A percentile compares a stretch with the other conserved stretches of the same genome.
Conservation (phyloP, 2,329 filamentous ascomycete genomes). For the Hypoxylon sp. region DNA sequence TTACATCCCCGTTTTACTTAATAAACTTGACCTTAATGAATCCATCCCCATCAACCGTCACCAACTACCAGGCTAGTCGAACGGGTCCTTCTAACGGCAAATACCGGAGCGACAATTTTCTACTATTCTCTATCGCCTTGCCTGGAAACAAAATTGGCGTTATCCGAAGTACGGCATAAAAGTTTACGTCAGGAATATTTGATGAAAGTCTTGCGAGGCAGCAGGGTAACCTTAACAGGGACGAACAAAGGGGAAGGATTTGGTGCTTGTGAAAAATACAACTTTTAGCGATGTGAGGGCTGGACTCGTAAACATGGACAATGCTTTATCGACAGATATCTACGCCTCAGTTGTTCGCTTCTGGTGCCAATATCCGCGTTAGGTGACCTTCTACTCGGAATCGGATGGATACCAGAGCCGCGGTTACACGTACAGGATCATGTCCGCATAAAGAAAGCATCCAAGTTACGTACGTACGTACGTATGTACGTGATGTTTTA, state of each 20-base stretch:
- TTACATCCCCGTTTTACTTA: constrained; percentile 17
- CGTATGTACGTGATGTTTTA: constrained; percentile 1
- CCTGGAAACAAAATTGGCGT: background rate
- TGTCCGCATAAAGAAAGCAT: constrained; percentile 18
- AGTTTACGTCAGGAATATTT: constrained; percentile 1
- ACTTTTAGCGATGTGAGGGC: background rate
- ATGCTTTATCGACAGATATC: background rate
- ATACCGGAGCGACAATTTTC: constrained; percentile 17
- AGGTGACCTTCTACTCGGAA: background rate
- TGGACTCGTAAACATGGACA: background rate
- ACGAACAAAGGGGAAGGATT: background rate
- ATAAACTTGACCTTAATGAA: constrained; percentile 17
- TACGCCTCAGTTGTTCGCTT: background rate
- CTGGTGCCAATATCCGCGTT: constrained; percentile 3
- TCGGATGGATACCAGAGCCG: constrained; percentile 5
- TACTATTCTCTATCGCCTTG: background rate
- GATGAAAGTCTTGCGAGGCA: background rate
- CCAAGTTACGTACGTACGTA: constrained; percentile 23
- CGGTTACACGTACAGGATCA: constrained; percentile 35
- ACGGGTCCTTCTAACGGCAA: constrained; percentile 18
- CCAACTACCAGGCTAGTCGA: constrained; percentile 26
- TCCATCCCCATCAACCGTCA: constrained; percentile 8
- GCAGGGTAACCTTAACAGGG: background rate
- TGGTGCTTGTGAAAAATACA: background rate
- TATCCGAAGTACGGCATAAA: background rate